A percentile compares a stretch with the other conserved stretches of the same genome.
Conservation (phyloP, 495 filamentous ascomycete species). For the Tuber magnatum region DNA sequence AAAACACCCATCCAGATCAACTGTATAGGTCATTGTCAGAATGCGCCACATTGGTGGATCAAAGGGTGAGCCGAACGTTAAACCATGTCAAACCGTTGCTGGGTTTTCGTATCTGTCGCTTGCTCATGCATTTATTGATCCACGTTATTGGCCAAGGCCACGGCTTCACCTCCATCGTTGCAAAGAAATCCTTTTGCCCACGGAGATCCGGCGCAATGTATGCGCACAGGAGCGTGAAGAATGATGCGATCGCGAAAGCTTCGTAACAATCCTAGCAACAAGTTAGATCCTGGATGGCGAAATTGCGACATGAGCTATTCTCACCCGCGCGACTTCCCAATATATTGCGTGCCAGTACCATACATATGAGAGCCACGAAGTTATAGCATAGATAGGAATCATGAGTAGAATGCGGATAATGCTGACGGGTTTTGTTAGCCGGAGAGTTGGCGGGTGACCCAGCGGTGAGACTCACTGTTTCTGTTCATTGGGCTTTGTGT, state of each 20-base stretch:
- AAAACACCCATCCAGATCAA: slow-evolving; percentile 81
- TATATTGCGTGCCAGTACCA: slow-evolving; percentile 79
- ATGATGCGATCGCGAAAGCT: slow-evolving; percentile 82
- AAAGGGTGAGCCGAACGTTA: slow-evolving; percentile 50
- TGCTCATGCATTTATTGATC: slow-evolving; percentile 59
- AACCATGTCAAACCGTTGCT: slow-evolving; percentile 88
- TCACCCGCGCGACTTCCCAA: slow-evolving; percentile 54
- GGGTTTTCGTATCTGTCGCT: slow-evolving; percentile 64
- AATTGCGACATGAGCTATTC: not conserved
- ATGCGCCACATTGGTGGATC: not conserved
- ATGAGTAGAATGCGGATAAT: slow-evolving; percentile 90
- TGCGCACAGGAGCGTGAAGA: slow-evolving; percentile 81
- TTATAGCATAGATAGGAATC: slow-evolving; percentile 75
- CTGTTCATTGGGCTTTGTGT: slow-evolving; percentile 74
- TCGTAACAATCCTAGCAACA: slow-evolving; percentile 77
- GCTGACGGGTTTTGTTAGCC: slow-evolving; percentile 38
- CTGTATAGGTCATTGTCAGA: slow-evolving; percentile 1
- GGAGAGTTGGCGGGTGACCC: slow-evolving; percentile 4
- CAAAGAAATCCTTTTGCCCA: slow-evolving; percentile 82
- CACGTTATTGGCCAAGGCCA: slow-evolving; percentile 73
- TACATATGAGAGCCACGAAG: slow-evolving; percentile 67
- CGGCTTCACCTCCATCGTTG: slow-evolving; percentile 56
- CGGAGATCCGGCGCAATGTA: slow-evolving; percentile 75
- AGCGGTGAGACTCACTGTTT: slow-evolving; percentile 54
- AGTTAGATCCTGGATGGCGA: not conserved